Evolutionary conservation across 805 yeast species (phyloP).

Genomic region (Pichia exigua): DNA sequence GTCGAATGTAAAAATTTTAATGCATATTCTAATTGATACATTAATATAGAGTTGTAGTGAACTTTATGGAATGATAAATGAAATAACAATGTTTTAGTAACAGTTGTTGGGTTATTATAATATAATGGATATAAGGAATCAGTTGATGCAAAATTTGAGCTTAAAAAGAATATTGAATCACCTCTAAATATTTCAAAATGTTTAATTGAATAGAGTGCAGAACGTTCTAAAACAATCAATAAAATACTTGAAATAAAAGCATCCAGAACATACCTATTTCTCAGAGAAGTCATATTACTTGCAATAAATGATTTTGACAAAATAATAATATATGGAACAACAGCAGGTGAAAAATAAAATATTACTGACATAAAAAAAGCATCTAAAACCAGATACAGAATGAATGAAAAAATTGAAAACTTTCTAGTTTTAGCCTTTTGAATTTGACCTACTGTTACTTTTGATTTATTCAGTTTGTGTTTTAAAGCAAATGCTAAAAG

Average conservation of each 20-base stretch:
- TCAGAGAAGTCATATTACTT: slow-evolving; percentile 26
- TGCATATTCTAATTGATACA: slow-evolving; percentile 22
- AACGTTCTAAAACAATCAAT: slow-evolving; percentile 15
- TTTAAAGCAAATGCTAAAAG: slow-evolving; percentile 21
- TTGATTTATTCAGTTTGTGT: slow-evolving; percentile 19
- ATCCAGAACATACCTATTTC: slow-evolving; percentile 22
- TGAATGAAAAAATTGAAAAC: slow-evolving; percentile 7
- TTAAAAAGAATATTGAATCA: slow-evolving; percentile 3
- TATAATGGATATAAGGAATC: slow-evolving; percentile 6
- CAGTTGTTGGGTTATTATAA: slow-evolving; percentile 4
- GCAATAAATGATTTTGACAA: slow-evolving; percentile 30
- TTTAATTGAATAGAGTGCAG: slow-evolving; percentile 7
- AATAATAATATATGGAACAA: slow-evolving; percentile 21
- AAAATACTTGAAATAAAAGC: slow-evolving; percentile 22
- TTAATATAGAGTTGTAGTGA: slow-evolving; percentile 11
- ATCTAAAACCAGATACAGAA: slow-evolving; percentile 14
- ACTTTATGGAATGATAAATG: slow-evolving; percentile 16
- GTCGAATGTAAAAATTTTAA: slow-evolving; percentile 23
- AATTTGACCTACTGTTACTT: neutral
- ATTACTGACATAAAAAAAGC: slow-evolving; percentile 14
- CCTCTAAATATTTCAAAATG: slow-evolving; percentile 10
- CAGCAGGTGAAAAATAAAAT: slow-evolving; percentile 18
- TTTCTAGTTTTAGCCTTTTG: neutral
- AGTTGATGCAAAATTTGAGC: slow-evolving; percentile 4
- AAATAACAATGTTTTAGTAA: slow-evolving; percentile 14